These are phyloP conservation scores for Salicornia ramosissima DNA, from an alignment of 148 eudicot species.

Conservation along the genomic window DNA sequence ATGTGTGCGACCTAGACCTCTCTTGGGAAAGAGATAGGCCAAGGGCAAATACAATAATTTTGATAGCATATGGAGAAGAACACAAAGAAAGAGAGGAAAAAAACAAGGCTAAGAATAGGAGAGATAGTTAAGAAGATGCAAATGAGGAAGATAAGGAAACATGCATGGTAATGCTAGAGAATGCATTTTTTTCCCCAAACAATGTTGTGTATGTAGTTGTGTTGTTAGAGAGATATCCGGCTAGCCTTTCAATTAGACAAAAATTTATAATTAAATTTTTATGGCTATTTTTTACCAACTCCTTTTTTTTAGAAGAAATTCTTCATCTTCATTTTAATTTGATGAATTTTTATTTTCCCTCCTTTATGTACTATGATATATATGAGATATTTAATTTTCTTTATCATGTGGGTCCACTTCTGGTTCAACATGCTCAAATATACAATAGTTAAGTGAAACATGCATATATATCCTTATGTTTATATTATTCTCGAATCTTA, in stretches of 20 bases:
- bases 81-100: constrained; percentile 14
- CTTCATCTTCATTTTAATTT: background rate
- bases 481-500: too few relatives aligned
- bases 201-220: constrained; percentile 8
- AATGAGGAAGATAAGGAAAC: constrained; percentile 15
- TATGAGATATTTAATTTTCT: too few relatives aligned
- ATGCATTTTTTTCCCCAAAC: background rate
- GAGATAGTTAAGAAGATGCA: background rate
- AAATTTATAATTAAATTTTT: background rate
- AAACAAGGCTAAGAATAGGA: constrained; percentile 26
- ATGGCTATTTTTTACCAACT: constrained; percentile 22
- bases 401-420: too few relatives aligned
- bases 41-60: constrained; percentile 16
- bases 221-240: constrained; percentile 19
- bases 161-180: constrained; percentile 1
- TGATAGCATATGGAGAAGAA: constrained; percentile 13
- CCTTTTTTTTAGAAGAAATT: background rate
- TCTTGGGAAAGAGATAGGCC: constrained; percentile 17
- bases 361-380: background rate
- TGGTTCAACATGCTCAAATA: too few relatives aligned
- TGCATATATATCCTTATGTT: too few relatives aligned
- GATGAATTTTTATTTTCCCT: background rate
- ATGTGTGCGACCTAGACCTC: constrained; percentile 12
- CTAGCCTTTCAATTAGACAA: constrained; percentile 25
- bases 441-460: too few relatives aligned